phyloP scores from a whole-genome alignment of 345 rosid species.

The Acer saccharum region DNA sequence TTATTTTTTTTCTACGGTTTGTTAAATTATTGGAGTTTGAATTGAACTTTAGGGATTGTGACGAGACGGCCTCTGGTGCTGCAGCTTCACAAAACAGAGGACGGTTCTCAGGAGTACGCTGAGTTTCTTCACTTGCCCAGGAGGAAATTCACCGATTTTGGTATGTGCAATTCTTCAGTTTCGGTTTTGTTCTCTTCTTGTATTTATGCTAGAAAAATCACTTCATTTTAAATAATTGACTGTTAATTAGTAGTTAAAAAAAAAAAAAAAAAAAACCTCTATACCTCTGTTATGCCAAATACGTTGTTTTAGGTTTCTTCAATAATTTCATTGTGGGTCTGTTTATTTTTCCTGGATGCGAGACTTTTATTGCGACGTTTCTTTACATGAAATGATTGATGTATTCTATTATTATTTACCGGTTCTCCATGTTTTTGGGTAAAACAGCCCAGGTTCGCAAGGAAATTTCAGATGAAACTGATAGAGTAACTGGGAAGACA shows the following conservation, averaged over 20 bases:
- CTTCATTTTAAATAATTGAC: neutral
- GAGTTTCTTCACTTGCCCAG: conserved; percentile 88
- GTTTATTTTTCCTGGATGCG: no score
- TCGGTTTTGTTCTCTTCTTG: neutral
- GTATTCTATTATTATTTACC: neutral
- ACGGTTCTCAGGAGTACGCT: conserved; percentile 74
- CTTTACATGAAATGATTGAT: neutral
- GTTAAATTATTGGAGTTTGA: neutral
- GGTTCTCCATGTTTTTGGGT: conserved; percentile 11
- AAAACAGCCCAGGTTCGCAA: conserved; percentile 77
- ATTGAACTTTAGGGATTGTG: conserved; percentile 65
- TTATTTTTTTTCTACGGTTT: neutral
- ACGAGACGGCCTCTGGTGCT: conserved; percentile 89
- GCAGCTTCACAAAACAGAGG: conserved; percentile 84
- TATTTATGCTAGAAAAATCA: no score
- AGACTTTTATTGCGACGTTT: neutral
- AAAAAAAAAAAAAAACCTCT: no score
- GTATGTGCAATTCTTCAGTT: conserved; percentile 30
- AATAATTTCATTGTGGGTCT: neutral
- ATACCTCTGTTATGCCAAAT: neutral
- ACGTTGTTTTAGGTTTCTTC: no score
- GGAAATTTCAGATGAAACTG: conserved; percentile 96
- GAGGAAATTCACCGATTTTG: conserved; percentile 64
- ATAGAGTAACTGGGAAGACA: conserved; percentile 76
- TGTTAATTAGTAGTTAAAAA: neutral